These are phyloP conservation scores for Fusarium ramigenum DNA, from an alignment of 2,329 filamentous ascomycete genomes.

Conservation along the genomic window DNA sequence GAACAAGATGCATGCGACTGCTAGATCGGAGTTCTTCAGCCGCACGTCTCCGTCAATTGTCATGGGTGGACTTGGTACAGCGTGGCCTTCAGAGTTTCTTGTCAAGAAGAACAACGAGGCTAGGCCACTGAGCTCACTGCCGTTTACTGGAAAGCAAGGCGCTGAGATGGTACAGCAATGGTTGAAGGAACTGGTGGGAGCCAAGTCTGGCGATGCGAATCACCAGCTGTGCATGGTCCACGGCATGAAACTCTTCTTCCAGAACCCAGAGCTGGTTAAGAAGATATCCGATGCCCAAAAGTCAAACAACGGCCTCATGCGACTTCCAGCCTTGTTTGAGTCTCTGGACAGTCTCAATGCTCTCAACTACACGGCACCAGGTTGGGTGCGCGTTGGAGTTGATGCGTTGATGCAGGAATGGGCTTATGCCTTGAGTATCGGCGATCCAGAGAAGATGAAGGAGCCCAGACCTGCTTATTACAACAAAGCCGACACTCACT, in stretches of 20 bases:
- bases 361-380: not conserved
- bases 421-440: not conserved
- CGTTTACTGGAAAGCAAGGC: not conserved
- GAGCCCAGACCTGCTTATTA: not conserved
- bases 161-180: not conserved
- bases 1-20: not conserved
- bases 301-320: not conserved
- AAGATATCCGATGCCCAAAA: not conserved
- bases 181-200: not conserved
- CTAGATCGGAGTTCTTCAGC: not conserved
- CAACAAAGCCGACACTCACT: not conserved
- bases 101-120: not conserved
- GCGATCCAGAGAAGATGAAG: not conserved
- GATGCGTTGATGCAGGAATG: not conserved
- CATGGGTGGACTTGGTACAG: not conserved
- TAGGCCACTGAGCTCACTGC: not conserved
- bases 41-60: not conserved
- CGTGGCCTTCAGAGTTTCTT: not conserved
- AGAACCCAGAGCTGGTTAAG: not conserved
- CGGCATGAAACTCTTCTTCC: not conserved
- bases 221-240: not conserved
- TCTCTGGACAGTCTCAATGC: not conserved
- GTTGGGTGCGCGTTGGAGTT: not conserved
- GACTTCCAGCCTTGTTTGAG: not conserved
- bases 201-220: not conserved